Base-by-base conservation (phyloP, 768 basidiomycete genomes). In the Kwoniella europaea region DNA sequence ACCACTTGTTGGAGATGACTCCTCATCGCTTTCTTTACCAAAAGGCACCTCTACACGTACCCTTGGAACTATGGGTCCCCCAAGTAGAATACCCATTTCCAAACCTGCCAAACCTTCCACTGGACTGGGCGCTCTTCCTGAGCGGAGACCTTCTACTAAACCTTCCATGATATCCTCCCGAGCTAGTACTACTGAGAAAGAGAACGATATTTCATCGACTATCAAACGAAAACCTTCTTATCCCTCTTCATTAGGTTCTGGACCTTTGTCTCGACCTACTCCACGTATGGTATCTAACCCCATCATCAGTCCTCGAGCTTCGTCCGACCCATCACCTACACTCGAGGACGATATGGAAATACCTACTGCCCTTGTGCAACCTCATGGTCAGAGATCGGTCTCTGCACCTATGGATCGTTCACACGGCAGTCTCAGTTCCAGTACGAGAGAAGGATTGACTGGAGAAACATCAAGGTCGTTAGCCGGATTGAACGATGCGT, bases 201-300 rank as follows among this genome's bases (percentile, higher is more conserved):
- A 63, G 22, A 41, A 50, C 22, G 16, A 22, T 18, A 22, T 27
- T 13, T 15, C 43, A 15, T 50, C 63, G 16, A n/a, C 70, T 7
- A 42, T 76, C 12, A 69, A 68, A 22, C 76, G 78, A 10, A 79
- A 76, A 72, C 78, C 78, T 3, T 81, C 80, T 2, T 81, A 79
- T 55, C 80, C 80, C 18, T 76, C 80, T 27, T 74, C 74, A 4
- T 74, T 81, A 1, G 76, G 78, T 43, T 72, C 69, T n/a, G 78
- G 76, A 4, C 77, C 75, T 18, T 69, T 73, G 15, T 64, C 72
- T 13, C 74, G 73, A 10, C 78, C 76, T 12, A 69, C 71, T 18
- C 69, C 70, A 4, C 50, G 78, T 13, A 72, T 78, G 63, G 75
- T 81, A n/a, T 79, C 80, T 27, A 72, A 73, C 46, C 76, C 80